Evolutionary conservation across 2,329 filamentous ascomycete genomes (phyloP).

Genomic region (Phoma sp.): DNA sequence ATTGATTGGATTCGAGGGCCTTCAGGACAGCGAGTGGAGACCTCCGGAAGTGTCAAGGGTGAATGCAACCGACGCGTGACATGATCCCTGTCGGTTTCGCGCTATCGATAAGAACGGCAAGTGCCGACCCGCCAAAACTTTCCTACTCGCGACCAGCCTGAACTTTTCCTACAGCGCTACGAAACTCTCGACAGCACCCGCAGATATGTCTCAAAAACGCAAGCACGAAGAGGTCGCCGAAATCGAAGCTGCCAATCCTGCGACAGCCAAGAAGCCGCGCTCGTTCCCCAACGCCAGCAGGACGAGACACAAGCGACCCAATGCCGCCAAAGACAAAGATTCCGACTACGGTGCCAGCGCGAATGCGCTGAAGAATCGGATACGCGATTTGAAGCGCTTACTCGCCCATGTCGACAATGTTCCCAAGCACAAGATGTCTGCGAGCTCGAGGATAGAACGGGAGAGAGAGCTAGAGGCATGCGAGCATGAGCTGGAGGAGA

Average conservation of each 20-base stretch:
- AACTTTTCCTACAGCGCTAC: slow-evolving; percentile 15
- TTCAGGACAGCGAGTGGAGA: background rate
- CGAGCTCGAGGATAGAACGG: slow-evolving; percentile 70
- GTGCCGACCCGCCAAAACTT: slow-evolving; percentile 45
- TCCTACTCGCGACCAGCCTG: slow-evolving; percentile 6
- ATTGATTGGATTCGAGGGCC: background rate
- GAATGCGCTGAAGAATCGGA: slow-evolving; percentile 73
- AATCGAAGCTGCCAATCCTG: slow-evolving; percentile 15
- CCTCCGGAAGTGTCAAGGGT: slow-evolving; percentile 4
- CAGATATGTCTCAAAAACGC: slow-evolving; percentile 46
- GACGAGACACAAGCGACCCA: slow-evolving; percentile 26
- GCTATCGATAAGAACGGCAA: slow-evolving; percentile 5
- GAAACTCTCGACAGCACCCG: background rate
- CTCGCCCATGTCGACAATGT: slow-evolving; percentile 64
- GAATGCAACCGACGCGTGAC: slow-evolving; percentile 31
- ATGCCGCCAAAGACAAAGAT: slow-evolving; percentile 30
- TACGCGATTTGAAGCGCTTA: slow-evolving; percentile 71
- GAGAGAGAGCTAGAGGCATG: slow-evolving; percentile 75
- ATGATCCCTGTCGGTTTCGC: slow-evolving; percentile 12
- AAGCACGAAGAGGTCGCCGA: slow-evolving; percentile 36
- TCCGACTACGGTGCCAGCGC: slow-evolving; percentile 46
- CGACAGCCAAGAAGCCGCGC: slow-evolving; percentile 35
- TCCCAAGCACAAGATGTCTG: slow-evolving; percentile 60
- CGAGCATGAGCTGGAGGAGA: slow-evolving; percentile 64
- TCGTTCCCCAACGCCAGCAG: slow-evolving; percentile 27